These are phyloP conservation scores for Tylopilus sp. DNA, from an alignment of 1,284 basidiomycete genomes.

Conservation along the genomic window DNA sequence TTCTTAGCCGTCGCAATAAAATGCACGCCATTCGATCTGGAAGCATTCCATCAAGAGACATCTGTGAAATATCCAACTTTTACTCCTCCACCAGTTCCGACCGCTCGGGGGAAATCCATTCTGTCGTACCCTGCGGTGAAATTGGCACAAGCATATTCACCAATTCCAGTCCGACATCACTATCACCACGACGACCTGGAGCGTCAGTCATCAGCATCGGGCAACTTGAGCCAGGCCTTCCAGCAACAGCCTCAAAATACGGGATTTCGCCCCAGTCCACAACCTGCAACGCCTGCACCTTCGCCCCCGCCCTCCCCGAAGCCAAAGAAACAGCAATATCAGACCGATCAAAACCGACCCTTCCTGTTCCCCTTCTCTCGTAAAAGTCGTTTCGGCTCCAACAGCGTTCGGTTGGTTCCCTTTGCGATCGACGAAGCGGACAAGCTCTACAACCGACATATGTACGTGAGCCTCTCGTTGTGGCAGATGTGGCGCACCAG, in stretches of 20 bases:
- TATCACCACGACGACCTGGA: slow-evolving; percentile 81
- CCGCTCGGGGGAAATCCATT: slow-evolving; percentile 36
- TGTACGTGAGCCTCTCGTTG: slow-evolving; percentile 86
- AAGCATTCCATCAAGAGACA: slow-evolving; percentile 84
- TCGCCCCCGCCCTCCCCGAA: slow-evolving; percentile 86
- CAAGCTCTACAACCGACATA: slow-evolving; percentile 83
- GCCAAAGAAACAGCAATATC: slow-evolving; percentile 98
- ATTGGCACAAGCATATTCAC: slow-evolving; percentile 87
- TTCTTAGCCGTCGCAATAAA: slow-evolving; percentile 59
- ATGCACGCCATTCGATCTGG: slow-evolving; percentile 85
- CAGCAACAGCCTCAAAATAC: slow-evolving; percentile 43
- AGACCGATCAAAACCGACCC: slow-evolving; percentile 93
- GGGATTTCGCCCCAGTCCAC: slow-evolving; percentile 51
- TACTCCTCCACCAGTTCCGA: slow-evolving; percentile 47
- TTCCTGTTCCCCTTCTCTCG: slow-evolving; percentile 95
- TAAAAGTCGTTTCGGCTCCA: slow-evolving; percentile 35
- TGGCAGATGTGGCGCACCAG: slow-evolving; percentile 95
- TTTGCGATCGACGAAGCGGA: slow-evolving; percentile 96
- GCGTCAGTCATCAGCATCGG: slow-evolving; percentile 40
- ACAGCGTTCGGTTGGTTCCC: slow-evolving; percentile 72
- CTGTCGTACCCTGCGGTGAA: slow-evolving; percentile 50
- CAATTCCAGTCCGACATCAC: slow-evolving; percentile 88
- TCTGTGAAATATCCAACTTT: slow-evolving; percentile 94
- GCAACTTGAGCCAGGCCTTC: slow-evolving; percentile 43
- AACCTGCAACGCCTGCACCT: slow-evolving; percentile 83